A percentile compares a stretch with the other conserved stretches of the same genome.
Evolutionary conservation across 1,139 yeast species (phyloP).

Genomic region (Meyerozyma sp.): DNA sequence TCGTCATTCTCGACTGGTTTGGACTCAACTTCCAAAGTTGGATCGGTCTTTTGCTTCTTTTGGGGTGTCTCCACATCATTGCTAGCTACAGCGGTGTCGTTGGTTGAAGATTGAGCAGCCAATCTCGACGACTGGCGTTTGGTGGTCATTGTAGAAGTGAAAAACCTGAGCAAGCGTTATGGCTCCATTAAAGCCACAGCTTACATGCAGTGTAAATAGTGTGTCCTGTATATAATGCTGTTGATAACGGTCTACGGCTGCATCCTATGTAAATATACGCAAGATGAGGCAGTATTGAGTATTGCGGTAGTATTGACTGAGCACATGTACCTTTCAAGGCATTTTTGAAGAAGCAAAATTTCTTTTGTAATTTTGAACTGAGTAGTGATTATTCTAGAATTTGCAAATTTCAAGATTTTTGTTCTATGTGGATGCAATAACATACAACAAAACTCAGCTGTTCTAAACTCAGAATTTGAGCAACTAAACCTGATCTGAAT

Average conservation of each 20-base stretch:
- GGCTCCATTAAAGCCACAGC: neutral
- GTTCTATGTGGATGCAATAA: no score
- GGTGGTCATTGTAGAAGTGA: conserved; percentile 31
- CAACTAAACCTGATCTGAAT: neutral
- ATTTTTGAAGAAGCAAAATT: no score
- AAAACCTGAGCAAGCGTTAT: neutral
- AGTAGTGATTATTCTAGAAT: no score
- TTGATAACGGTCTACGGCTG: no score
- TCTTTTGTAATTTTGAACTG: no score
- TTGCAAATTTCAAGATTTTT: no score
- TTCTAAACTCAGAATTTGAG: neutral
- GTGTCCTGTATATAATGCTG: no score
- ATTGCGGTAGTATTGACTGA: no score
- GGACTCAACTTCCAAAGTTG: conserved; percentile 2
- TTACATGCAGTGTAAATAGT: neutral
- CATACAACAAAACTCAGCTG: no score
- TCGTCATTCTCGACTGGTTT: conserved; percentile 1
- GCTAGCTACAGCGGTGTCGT: conserved; percentile 7
- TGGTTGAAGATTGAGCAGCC: conserved; percentile 17
- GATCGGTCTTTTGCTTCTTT: conserved; percentile 17
- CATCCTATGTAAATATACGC: no score
- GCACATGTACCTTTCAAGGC: no score
- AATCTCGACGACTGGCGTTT: conserved; percentile 53
- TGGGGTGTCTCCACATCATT: conserved; percentile 14
- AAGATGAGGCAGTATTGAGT: no score